A percentile compares a stretch with the other conserved stretches of the same genome.
Evolutionary conservation across 257 asterid species (phyloP).

Genomic region (Solanum habrochaites): DNA sequence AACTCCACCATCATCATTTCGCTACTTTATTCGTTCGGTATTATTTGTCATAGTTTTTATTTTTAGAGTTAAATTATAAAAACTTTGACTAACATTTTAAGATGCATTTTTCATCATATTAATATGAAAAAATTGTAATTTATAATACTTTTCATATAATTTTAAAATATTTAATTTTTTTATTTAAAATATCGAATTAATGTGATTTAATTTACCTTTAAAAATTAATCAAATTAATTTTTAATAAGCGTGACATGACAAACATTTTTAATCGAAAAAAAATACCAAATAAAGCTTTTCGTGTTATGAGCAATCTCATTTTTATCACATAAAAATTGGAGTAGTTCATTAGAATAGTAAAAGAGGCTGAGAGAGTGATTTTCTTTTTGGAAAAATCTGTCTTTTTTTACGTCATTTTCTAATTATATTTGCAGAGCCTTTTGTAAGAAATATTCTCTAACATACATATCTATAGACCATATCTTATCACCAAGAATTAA

Average conservation of each 20-base stretch:
- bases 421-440: conserved; percentile 14
- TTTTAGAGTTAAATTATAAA: no score
- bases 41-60: no score
- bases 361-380: not conserved
- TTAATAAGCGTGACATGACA: no score
- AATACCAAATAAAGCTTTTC: conserved; percentile 8
- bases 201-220: no score
- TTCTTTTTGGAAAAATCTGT: not conserved
- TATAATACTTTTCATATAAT: no score
- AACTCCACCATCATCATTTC: conserved; percentile 7
- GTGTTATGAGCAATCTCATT: conserved; percentile 2
- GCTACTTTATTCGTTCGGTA: not conserved
- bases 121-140: no score
- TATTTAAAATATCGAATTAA: no score
- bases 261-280: rapidly evolving
- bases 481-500: not conserved
- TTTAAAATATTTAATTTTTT: no score
- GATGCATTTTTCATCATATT: no score
- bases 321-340: not conserved
- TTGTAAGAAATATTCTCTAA: not conserved
- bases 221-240: no score
- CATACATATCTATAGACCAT: not conserved
- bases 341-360: not conserved
- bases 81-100: no score
- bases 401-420: not conserved